A percentile compares a stretch with the other conserved stretches of the same genome.
These are phyloP conservation scores for Coniochaeta sp. DNA, from an alignment of 2,329 filamentous ascomycete genomes.

Conservation along the genomic window DNA sequence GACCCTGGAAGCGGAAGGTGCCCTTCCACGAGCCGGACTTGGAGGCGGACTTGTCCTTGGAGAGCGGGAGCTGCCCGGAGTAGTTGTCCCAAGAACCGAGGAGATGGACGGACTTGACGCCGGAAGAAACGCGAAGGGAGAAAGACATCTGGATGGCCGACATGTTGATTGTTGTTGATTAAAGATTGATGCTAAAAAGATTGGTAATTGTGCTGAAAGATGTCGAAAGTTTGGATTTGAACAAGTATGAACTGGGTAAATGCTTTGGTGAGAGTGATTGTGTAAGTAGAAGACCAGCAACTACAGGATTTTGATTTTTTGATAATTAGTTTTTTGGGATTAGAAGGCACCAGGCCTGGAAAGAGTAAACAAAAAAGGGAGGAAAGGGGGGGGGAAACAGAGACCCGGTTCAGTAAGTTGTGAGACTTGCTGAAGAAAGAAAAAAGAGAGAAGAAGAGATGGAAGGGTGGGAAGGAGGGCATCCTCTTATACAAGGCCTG, in stretches of 20 bases:
- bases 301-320: constrained; percentile 25
- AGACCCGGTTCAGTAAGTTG: constrained; percentile 45
- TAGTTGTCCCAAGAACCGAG: constrained; percentile 99
- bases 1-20: constrained; percentile 89
- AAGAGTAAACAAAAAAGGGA: constrained; percentile 15
- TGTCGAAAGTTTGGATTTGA: constrained; percentile 36
- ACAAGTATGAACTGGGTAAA: constrained; percentile 43
- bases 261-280: constrained; percentile 20
- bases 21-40: constrained; percentile 93
- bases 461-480: constrained; percentile 27
- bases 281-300: constrained; percentile 38
- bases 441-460: constrained; percentile 36
- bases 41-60: constrained; percentile 74
- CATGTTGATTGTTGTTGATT: constrained; percentile 51
- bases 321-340: constrained; percentile 19
- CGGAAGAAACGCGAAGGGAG: constrained; percentile 88
- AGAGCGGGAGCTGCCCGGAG: constrained; percentile 85
- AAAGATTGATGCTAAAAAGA: constrained; percentile 19
- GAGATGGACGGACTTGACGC: constrained; percentile 95
- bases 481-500: constrained; percentile 31
- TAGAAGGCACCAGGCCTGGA: constrained; percentile 28
- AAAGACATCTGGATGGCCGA: constrained; percentile 91
- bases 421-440: constrained; percentile 58
- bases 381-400: constrained; percentile 39
- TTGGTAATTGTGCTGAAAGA: constrained; percentile 21